Base-by-base conservation (phyloP, 148 eudicot species). In the Amaranthus cruentus region DNA sequence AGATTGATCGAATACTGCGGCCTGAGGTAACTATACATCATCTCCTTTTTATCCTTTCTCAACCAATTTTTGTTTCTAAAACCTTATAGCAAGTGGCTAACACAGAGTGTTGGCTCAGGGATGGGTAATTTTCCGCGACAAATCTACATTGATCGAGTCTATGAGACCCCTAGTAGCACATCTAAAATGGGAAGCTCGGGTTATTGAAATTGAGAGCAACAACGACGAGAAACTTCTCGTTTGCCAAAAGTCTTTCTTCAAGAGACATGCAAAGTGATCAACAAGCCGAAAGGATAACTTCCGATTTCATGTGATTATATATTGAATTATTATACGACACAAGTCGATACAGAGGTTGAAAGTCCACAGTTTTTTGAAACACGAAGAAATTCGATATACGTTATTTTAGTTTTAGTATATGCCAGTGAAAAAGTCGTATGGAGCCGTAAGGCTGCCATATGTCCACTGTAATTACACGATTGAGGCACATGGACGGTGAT, bases 121-220 rank as follows among this genome's bases (percentile, higher is more conserved):
- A 51, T 96, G 99, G 99, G 85, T 92, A 70, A 89, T 96, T 71
- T 77, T 96, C 75, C 85, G 90, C 38, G 99, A 96, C 76, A 62
- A 82, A 43, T 73, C 85, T 13, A 77, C 89, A 74, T 83, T 90
- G 7, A 85, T 96, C 2, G 96, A 96, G 69, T 77, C 82, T 48
- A 90, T 90, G 14, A 90, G 99, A 83, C 82, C 85, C 78, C 82
- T 87, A 5, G 72, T 90, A 14, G 82, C 97, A 44, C 84, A 81
- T 65, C 78, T 96, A 72, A 96, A 83, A 82, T 96, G 99, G 99
- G 99, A 96, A 65, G 92, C 99, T n/a, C 87, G 99, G 66, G 92
- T 92, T 9, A 79, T 96, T 57, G 99, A 96, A 68, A 84, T 89
- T 6, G 94, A 92, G 81, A 85, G 84, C 70, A 91, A 79, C 82